Base-by-base conservation (phyloP, 768 basidiomycete genomes). In the Leccinellum albellum region DNA sequence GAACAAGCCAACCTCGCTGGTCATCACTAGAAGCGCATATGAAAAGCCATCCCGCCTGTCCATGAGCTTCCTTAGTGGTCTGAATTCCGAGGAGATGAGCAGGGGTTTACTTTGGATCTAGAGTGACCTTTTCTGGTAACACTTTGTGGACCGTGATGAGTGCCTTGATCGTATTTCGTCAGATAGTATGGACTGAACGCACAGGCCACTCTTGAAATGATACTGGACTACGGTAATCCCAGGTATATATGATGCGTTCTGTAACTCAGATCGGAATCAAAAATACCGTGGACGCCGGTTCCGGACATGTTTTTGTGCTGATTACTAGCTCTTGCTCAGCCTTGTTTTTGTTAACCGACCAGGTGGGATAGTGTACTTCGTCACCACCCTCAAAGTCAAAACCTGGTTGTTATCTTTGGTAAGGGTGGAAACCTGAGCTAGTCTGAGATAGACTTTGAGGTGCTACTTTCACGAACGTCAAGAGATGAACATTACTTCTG, bases 241-340 rank as follows among this genome's bases (percentile, higher is more conserved):
- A 98, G 7, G 97, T 98, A 73, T 94, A 99, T 24, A 98, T 92
- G 70, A 99, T 98, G 66, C 91, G 93, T 78, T 98, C 96, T 98
- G 72, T 10, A 10, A 31, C 21, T 33, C 45, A 33, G 40, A 54
- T 17, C 32, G 17, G 60, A 52, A 53, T 44, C 31, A 56, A 62
- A 52, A 8, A 60, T 57, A 50, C 53, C 58, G 46, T 42, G 47
- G 52, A 80, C 88, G 71, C 75, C n/a, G n/a, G 98, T 96, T 98
- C 71, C 97, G 85, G 66, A 99, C 97, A 70, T 99, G 97, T 71
- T 99, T 99, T 82, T 98, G 95, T 95, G 69, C 95, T 94, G 32
- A 95, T 80, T 17, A 87, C 86, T 15, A 99, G 84, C 72, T 98
- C 97, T 54, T 87, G 82, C 71, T 99, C 97, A 46, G 94, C 94